These are phyloP conservation scores for Suillus paluster DNA, from an alignment of 768 basidiomycete species.

Conservation along the genomic window DNA sequence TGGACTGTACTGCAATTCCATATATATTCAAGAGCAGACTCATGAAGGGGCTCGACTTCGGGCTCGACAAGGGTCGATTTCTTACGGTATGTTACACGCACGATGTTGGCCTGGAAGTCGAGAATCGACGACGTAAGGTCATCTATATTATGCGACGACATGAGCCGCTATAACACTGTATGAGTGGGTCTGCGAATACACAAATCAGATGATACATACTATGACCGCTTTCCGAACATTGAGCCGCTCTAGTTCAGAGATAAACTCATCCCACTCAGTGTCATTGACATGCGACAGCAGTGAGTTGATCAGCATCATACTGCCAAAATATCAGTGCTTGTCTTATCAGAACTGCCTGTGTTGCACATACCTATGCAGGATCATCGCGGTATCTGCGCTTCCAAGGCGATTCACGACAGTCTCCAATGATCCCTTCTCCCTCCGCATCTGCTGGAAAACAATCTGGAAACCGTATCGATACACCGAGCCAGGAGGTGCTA, in stretches of 20 bases:
- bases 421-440: conserved; percentile 70
- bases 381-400: conserved; percentile 85
- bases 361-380: conserved; percentile 67
- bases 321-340: conserved; percentile 29
- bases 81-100: conserved; percentile 78
- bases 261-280: conserved; percentile 78
- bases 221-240: conserved; percentile 84
- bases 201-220: conserved; percentile 48
- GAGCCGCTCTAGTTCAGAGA: conserved; percentile 70
- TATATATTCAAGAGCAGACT: conserved; percentile 61
- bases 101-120: conserved; percentile 87
- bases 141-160: conserved; percentile 81
- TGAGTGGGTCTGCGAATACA: conserved; percentile 16
- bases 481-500: conserved; percentile 66
- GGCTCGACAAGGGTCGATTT: conserved; percentile 81
- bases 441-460: conserved; percentile 83
- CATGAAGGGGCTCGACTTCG: conserved; percentile 61
- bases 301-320: conserved; percentile 91
- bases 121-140: conserved; percentile 84
- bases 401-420: conserved; percentile 82
- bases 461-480: conserved; percentile 84
- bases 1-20: conserved; percentile 67
- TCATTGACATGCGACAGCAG: conserved; percentile 81
- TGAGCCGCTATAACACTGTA: conserved; percentile 60
- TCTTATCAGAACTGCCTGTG: background rate